These are phyloP conservation scores for Dichomitus squalens DNA, from an alignment of 1,284 basidiomycete species.

Conservation along the genomic window DNA sequence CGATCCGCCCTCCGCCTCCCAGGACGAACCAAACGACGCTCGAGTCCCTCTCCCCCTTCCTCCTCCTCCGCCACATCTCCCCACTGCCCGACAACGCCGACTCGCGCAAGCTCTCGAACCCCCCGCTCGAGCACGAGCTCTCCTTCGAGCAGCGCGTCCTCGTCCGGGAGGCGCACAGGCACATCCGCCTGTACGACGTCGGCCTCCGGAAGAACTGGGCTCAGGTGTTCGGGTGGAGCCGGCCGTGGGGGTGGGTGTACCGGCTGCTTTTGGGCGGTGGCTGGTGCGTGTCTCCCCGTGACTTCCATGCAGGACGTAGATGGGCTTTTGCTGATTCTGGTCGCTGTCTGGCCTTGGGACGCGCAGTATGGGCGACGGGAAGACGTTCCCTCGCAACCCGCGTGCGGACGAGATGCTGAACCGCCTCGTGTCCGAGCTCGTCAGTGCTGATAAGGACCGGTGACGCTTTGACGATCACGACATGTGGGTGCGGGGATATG, in stretches of 20 bases:
- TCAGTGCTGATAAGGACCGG: conserved; percentile 51
- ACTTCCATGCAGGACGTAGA: neutral
- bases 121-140: conserved; percentile 77
- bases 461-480: conserved; percentile 8
- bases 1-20: neutral
- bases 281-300: conserved; percentile 46
- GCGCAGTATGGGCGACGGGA: conserved; percentile 65
- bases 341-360: neutral
- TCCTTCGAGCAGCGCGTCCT: conserved; percentile 68
- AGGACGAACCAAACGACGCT: conserved; percentile 89
- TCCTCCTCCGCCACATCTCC: conserved; percentile 71
- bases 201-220: conserved; percentile 75
- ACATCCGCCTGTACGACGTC: conserved; percentile 74
- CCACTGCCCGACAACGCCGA: conserved; percentile 48
- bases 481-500: too few relatives aligned
- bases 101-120: conserved; percentile 56
- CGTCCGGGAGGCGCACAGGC: conserved; percentile 66
- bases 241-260: conserved; percentile 50
- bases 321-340: neutral
- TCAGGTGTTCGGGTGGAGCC: conserved; percentile 64
- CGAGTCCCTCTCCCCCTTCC: conserved; percentile 78
- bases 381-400: conserved; percentile 65
- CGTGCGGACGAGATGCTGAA: conserved; percentile 64
- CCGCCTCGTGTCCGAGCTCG: conserved; percentile 60
- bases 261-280: conserved; percentile 62